These are phyloP conservation scores for Hypoxylon sp. DNA, from an alignment of 2,329 filamentous ascomycete species.

Conservation along the genomic window DNA sequence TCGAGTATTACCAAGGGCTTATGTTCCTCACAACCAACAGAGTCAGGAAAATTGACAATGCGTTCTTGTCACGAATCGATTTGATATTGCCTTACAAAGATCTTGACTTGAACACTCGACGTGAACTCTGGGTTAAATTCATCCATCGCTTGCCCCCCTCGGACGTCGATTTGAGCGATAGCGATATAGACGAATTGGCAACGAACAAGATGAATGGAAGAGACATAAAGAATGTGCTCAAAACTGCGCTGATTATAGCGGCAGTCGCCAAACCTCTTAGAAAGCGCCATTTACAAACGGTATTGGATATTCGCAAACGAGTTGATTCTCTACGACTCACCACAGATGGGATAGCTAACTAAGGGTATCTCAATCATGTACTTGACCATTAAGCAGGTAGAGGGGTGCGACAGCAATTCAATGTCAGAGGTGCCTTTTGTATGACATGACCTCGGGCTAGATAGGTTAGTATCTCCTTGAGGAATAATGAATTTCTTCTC, in stretches of 20 bases:
- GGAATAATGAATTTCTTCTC: too few species aligned
- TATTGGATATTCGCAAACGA: conserved; percentile 4
- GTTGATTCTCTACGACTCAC: conserved; percentile 2
- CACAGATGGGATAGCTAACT: not conserved
- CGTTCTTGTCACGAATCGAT: conserved; percentile 18
- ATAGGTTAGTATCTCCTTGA: too few species aligned
- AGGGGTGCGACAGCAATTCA: too few species aligned
- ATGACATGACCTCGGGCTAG: too few species aligned
- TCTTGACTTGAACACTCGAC: conserved; percentile 5
- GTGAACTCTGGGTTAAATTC: conserved; percentile 9
- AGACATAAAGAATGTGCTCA: conserved; percentile 15
- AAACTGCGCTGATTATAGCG: conserved; percentile 9
- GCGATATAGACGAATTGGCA: conserved; percentile 11
- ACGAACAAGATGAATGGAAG: conserved; percentile 4
- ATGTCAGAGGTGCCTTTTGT: too few species aligned
- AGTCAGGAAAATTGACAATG: not conserved
- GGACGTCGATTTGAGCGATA: not conserved
- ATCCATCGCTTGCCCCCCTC: not conserved
- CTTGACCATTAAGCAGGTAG: not conserved
- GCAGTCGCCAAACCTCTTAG: not conserved
- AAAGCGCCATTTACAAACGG: not conserved
- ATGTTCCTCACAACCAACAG: conserved; percentile 22
- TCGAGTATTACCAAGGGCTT: conserved; percentile 24
- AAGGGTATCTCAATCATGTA: not conserved
- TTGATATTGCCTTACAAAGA: conserved; percentile 9